phyloP scores from a whole-genome alignment of 345 rosid species.

The Populus tremula region DNA sequence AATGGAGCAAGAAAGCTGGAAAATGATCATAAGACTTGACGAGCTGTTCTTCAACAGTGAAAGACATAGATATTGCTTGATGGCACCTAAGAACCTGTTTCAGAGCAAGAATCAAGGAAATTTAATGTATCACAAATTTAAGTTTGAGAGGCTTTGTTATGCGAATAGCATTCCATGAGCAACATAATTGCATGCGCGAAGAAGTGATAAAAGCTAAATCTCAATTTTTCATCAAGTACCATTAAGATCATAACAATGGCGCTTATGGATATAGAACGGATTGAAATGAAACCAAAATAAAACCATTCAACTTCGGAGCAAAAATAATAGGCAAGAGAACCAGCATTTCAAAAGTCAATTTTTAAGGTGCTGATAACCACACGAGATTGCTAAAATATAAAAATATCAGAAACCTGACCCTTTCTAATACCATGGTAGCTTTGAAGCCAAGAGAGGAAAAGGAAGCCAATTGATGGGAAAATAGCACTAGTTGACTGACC shows the following conservation, averaged over 20 bases:
- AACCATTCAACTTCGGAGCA: background rate
- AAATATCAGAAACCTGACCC: background rate
- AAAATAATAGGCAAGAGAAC: background rate
- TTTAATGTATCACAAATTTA: background rate
- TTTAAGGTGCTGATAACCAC: background rate
- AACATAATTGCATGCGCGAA: background rate
- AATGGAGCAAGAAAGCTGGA: slow-evolving; percentile 99
- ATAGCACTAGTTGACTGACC: background rate
- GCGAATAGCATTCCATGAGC: background rate
- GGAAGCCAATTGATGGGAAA: background rate
- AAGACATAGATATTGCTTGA: slow-evolving; percentile 92
- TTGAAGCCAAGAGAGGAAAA: background rate
- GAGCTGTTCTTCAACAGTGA: slow-evolving; percentile 95
- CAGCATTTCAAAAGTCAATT: too few species aligned
- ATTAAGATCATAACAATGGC: background rate
- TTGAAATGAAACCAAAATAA: background rate
- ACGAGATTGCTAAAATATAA: background rate
- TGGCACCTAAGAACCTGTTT: slow-evolving; percentile 96
- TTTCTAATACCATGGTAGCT: background rate
- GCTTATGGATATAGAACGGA: background rate
- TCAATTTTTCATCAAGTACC: background rate
- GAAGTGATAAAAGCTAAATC: background rate
- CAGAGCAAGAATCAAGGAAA: slow-evolving; percentile 14
- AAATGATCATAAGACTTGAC: slow-evolving; percentile 90
- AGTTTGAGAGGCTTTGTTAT: background rate